These are phyloP conservation scores for Aspergillus affinis DNA, from an alignment of 495 filamentous ascomycete genomes.

Conservation along the genomic window DNA sequence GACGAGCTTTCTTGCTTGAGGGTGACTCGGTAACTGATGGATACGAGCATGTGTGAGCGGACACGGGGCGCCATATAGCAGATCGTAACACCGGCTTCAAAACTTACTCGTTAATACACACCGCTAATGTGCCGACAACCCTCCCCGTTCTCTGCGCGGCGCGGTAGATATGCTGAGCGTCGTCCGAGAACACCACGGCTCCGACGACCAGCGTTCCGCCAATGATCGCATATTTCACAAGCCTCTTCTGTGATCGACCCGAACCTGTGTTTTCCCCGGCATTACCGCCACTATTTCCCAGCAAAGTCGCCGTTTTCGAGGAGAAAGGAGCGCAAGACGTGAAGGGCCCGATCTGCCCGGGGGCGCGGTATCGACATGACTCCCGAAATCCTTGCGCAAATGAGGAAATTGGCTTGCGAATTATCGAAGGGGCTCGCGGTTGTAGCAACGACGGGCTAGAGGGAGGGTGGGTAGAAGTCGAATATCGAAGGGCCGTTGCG, in stretches of 20 bases:
- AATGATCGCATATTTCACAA: slow-evolving; percentile 49
- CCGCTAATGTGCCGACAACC: slow-evolving; percentile 70
- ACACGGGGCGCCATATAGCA: not conserved
- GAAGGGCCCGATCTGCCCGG: not conserved
- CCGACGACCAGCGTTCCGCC: slow-evolving; percentile 54
- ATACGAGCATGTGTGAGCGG: slow-evolving; percentile 5
- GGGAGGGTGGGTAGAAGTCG: slow-evolving; percentile 15
- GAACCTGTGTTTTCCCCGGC: slow-evolving; percentile 17
- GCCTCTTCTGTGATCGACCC: slow-evolving; percentile 26
- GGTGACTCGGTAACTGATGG: slow-evolving; percentile 75
- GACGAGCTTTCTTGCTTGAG: slow-evolving; percentile 63
- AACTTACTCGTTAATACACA: slow-evolving; percentile 89
- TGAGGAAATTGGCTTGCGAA: slow-evolving; percentile 6
- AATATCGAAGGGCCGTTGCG: slow-evolving; percentile 30
- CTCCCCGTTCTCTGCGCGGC: slow-evolving; percentile 76
- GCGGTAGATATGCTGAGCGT: slow-evolving; percentile 68
- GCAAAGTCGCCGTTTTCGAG: slow-evolving; percentile 20
- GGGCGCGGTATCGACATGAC: not conserved
- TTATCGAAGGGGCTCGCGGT: slow-evolving; percentile 5
- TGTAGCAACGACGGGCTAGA: slow-evolving; percentile 11
- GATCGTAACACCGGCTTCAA: not conserved
- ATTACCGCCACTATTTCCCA: slow-evolving; percentile 14
- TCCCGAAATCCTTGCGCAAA: slow-evolving; percentile 4
- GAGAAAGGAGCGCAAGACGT: slow-evolving; percentile 16
- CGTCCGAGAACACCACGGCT: slow-evolving; percentile 67